Evolutionary conservation across 768 basidiomycete species (phyloP).

Genomic region (Tylopilus felleus): DNA sequence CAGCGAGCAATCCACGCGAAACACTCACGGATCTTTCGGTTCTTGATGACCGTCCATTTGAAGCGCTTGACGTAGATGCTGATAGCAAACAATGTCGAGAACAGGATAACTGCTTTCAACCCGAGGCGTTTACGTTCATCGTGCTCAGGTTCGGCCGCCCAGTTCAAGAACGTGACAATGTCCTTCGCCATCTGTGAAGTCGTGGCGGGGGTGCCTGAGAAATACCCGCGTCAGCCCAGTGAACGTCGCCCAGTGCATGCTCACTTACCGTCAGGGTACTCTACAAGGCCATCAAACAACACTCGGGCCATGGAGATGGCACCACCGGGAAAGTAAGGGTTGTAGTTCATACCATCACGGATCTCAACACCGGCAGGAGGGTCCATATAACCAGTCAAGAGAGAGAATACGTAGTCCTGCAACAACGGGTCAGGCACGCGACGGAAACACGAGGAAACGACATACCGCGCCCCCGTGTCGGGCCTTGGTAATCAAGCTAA

Average conservation of each 20-base stretch:
- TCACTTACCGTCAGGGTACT: conserved; percentile 85
- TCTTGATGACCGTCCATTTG: conserved; percentile 93
- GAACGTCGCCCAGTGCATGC: background rate
- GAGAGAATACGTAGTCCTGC: conserved; percentile 95
- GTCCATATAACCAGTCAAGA: conserved; percentile 95
- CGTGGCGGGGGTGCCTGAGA: conserved; percentile 86
- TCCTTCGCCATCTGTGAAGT: conserved; percentile 99
- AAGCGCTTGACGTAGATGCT: conserved; percentile 91
- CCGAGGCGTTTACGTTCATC: conserved; percentile 98
- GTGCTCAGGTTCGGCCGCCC: conserved; percentile 97
- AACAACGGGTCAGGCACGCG: conserved; percentile 4
- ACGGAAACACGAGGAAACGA: conserved; percentile 15
- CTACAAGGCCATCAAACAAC: conserved; percentile 92
- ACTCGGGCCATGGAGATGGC: conserved; percentile 98
- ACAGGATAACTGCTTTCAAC: conserved; percentile 91
- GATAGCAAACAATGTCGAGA: conserved; percentile 78
- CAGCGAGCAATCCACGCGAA: background rate
- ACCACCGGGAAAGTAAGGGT: conserved; percentile 98
- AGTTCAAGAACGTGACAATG: conserved; percentile 90
- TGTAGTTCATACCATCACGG: conserved; percentile 98
- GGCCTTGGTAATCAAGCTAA: conserved; percentile 96
- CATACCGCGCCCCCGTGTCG: conserved; percentile 93
- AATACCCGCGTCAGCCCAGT: conserved; percentile 8
- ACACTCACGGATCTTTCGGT: conserved; percentile 82
- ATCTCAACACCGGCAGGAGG: conserved; percentile 93